Conservation (phyloP, 1,284 basidiomycete genomes). For the Somion occarium region DNA sequence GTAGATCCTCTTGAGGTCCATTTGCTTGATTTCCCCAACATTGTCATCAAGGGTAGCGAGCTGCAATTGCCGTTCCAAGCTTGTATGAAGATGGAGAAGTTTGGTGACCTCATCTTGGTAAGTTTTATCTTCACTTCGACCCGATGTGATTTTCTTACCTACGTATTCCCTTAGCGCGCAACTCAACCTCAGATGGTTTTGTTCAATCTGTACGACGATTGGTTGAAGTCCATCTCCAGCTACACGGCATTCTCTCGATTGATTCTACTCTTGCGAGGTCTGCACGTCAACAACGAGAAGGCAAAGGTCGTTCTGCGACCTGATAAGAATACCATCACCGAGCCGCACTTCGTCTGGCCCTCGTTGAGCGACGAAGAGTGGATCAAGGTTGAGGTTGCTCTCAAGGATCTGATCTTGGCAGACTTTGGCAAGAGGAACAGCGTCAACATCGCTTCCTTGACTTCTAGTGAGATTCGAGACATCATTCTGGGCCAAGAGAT, state of each 20-base stretch:
- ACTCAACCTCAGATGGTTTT: conserved; percentile 99
- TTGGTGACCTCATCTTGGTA: conserved; percentile 93
- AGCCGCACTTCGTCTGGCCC: conserved; percentile 99
- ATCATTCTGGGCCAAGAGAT: conserved; percentile 98
- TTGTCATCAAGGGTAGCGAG: conserved; percentile 99
- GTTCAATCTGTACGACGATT: conserved; percentile 98
- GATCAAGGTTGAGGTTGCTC: conserved; percentile 99
- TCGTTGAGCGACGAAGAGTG: conserved; percentile 94
- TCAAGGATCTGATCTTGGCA: conserved; percentile 90
- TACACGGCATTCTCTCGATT: conserved; percentile 99
- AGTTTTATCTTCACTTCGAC: conserved; percentile 17
- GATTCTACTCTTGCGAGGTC: conserved; percentile 90
- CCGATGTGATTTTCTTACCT: not conserved
- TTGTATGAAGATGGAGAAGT: conserved; percentile 99
- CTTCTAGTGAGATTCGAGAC: conserved; percentile 93
- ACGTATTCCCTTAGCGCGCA: conserved; percentile 50
- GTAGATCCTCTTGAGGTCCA: conserved; percentile 95
- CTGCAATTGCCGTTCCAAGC: conserved; percentile 99
- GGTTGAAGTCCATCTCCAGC: conserved; percentile 98
- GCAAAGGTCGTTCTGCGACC: conserved; percentile 94
- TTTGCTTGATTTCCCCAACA: conserved; percentile 98
- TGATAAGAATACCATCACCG: conserved; percentile 92
- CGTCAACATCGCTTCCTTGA: conserved; percentile 97
- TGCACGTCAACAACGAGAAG: conserved; percentile 99
- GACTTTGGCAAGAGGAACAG: conserved; percentile 99